Evolutionary conservation across 2,329 filamentous ascomycete species (phyloP), one percentile per base, ranked within the genome.

Genomic region (Aspergillus ochraceoroseus): DNA sequence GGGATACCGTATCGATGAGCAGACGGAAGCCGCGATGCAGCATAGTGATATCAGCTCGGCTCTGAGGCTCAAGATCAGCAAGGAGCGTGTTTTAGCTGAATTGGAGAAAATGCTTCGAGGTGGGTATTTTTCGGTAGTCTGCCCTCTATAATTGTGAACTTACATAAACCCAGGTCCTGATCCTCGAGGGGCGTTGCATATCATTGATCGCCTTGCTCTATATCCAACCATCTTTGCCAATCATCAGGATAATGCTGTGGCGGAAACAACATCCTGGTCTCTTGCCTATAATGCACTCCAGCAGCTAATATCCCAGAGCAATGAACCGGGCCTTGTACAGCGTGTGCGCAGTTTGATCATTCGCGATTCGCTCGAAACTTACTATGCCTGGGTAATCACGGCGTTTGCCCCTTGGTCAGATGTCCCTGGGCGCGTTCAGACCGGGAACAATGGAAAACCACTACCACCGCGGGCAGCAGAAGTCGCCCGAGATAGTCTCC

Each of bases 81-180:
- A 88, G 39, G 92, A 98, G 64, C 76, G 92, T 42, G 82, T 98
- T 1, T 87, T 87, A 0, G 76, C 83, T 3, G 92, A 98, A 61
- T 56, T 95, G 3, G 85, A 90, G 58, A 96, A 96, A 72, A 94
- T 94, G 81, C 70, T 96, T 12, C 83, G 79, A 64, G 84, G 85
- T 76, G 59, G 42, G 55, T 47, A 14, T n/a, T n/a, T n/a, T n/a
- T n/a, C n/a, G n/a, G n/a, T n/a, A n/a, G n/a, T n/a, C n/a, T n/a
- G 30, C 2, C 18, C 13, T 23, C 3, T n/a, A 15, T 31, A 3
- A 15, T 18, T n/a, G n/a, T 20, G 5, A 28, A 44, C 29, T 38
- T 6, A 44, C 22, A 28, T 13, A 5, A 3, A 15, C 29, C 5
- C 17, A 67, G 63, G 64, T 4, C 65, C 64, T 23, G 58, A 68